These are phyloP conservation scores for Colletotrichum noveboracense DNA, from an alignment of 2,329 filamentous ascomycete species.

Conservation along the genomic window DNA sequence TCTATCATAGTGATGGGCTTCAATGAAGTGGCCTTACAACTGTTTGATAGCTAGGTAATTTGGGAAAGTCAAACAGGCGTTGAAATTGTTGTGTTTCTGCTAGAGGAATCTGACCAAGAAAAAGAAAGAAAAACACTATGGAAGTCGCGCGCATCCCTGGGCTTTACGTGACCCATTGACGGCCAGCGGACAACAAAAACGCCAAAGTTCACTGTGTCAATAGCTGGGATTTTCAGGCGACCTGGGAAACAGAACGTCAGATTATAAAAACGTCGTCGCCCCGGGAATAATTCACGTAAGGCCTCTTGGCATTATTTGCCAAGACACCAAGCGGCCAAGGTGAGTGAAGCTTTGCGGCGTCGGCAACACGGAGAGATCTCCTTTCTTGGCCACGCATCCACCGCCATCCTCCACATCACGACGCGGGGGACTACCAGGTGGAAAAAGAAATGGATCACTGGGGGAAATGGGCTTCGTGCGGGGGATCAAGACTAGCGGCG, in stretches of 20 bases:
- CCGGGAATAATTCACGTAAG: not conserved
- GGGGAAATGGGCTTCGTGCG: conserved; percentile 1
- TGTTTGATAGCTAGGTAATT: not conserved
- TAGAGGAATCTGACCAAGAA: not conserved
- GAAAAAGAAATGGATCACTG: conserved; percentile 10
- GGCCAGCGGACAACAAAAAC: too few relatives aligned
- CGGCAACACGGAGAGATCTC: not conserved
- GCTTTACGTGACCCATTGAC: not conserved
- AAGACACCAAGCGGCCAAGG: not conserved
- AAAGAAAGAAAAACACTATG: not conserved
- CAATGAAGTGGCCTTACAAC: not conserved
- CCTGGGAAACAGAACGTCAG: not conserved
- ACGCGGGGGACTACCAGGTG: not conserved
- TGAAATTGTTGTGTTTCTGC: not conserved
- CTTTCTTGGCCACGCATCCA: conserved; percentile 9
- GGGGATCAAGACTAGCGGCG: conserved; percentile 3
- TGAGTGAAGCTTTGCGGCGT: conserved; percentile 14
- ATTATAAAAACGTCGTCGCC: not conserved
- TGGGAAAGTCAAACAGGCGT: not conserved
- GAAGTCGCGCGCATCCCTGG: not conserved
- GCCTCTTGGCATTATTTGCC: not conserved
- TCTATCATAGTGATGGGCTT: not conserved
- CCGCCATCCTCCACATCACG: not conserved
- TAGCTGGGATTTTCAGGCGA: not conserved
- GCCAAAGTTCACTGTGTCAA: not conserved